Evolutionary conservation across 1,284 basidiomycete genomes (phyloP).

Genomic region (Naganishia albida): DNA sequence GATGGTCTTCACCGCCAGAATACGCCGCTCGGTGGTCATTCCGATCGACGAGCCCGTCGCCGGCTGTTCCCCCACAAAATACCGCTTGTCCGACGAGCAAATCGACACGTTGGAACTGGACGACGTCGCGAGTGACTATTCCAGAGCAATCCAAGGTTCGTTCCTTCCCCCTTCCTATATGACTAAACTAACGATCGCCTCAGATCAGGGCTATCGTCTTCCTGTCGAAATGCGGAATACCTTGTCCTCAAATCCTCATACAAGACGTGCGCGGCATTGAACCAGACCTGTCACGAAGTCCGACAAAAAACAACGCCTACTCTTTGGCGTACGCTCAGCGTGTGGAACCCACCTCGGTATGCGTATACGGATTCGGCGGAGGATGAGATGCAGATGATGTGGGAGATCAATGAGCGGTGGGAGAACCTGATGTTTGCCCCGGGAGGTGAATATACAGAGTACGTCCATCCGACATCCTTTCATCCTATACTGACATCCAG

Average conservation of each 20-base stretch:
- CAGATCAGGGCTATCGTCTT: neutral
- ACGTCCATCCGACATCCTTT: neutral
- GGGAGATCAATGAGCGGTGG: neutral
- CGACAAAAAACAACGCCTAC: neutral
- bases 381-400: neutral
- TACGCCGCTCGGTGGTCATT: neutral
- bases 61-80: neutral
- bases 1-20: neutral
- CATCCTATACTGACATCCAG: neutral
- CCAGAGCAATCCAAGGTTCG: neutral
- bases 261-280: neutral
- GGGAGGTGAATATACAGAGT: conserved; percentile 1
- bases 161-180: neutral
- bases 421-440: neutral
- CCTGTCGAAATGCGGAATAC: conserved; percentile 13
- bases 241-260: neutral
- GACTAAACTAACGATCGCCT: neutral
- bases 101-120: conserved; percentile 1
- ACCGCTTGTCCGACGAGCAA: neutral
- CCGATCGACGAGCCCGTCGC: neutral
- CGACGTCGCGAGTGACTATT: conserved; percentile 11
- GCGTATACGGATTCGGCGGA: neutral
- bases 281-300: neutral
- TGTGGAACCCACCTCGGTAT: neutral
- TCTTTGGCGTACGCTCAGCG: neutral